These are phyloP conservation scores for Kazachstania sp. DNA, from an alignment of 1,139 yeast genomes.

Conservation along the genomic window DNA sequence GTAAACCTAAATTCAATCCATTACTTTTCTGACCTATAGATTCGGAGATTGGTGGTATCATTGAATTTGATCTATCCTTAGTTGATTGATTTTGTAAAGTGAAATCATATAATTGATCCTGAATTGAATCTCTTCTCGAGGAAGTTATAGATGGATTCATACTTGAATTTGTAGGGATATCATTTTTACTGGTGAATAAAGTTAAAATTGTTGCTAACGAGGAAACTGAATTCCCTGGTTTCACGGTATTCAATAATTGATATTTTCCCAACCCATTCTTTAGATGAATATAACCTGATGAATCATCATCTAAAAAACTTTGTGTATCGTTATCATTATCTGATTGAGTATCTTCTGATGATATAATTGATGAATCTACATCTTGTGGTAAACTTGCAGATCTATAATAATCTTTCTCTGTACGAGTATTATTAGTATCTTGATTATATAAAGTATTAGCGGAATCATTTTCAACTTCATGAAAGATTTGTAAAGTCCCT, in stretches of 20 bases:
- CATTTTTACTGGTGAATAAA: conserved; percentile 39
- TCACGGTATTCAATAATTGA: conserved; percentile 74
- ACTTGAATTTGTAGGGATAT: not conserved
- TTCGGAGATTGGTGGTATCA: not conserved
- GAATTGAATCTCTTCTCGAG: not conserved
- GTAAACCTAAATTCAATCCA: not conserved
- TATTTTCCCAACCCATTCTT: conserved; percentile 40
- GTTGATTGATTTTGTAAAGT: not conserved
- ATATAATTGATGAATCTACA: not conserved
- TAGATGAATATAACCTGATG: conserved; percentile 35
- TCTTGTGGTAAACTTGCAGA: not conserved
- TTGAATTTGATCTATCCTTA: not conserved
- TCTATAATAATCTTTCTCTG: not conserved
- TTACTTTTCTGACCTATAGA: not conserved
- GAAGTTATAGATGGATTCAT: not conserved
- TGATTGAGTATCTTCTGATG: not conserved
- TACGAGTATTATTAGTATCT: not conserved
- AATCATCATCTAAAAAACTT: conserved; percentile 1
- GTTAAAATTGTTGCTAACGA: conserved; percentile 75
- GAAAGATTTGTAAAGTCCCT: conserved; percentile 76
- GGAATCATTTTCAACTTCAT: conserved; percentile 36
- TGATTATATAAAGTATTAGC: conserved; percentile 7
- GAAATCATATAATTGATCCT: not conserved
- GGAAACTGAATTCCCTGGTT: conserved; percentile 77
- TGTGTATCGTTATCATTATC: not conserved